These are phyloP conservation scores for Hypholoma sublateritium DNA, from an alignment of 768 basidiomycete genomes.

Conservation along the genomic window DNA sequence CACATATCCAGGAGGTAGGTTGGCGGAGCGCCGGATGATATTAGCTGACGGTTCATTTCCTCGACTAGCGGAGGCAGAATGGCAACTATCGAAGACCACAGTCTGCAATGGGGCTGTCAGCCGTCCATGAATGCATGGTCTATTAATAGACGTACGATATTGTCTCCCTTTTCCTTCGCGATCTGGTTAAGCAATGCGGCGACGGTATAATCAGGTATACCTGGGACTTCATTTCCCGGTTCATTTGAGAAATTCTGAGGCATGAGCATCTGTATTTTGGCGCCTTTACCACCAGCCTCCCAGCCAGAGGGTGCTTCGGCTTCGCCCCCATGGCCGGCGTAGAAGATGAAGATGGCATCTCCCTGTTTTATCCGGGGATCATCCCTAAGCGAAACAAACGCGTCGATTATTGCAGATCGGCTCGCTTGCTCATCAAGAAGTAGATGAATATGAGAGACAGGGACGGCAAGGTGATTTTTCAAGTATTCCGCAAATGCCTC, in stretches of 20 bases:
- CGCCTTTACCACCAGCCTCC: neutral
- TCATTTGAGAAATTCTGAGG: constrained; percentile 5
- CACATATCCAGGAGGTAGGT: neutral
- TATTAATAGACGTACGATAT: constrained; percentile 12
- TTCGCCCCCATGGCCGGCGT: constrained; percentile 11
- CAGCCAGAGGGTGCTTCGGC: neutral
- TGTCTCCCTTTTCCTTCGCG: constrained; percentile 14
- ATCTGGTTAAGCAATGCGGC: constrained; percentile 10
- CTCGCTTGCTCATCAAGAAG: constrained; percentile 4
- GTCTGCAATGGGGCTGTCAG: constrained; percentile 5
- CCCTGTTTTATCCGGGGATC: neutral
- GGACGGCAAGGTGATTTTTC: neutral
- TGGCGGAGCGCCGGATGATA: neutral
- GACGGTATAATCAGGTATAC: constrained; percentile 14
- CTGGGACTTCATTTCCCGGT: neutral
- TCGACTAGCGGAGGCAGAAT: constrained; percentile 8
- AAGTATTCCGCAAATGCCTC: constrained; percentile 2
- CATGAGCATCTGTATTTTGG: constrained; percentile 2
- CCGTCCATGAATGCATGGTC: neutral
- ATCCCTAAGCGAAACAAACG: neutral
- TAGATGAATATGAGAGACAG: neutral
- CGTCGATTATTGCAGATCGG: constrained; percentile 8
- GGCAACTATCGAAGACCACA: constrained; percentile 19
- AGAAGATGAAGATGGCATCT: constrained; percentile 12
- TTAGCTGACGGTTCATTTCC: neutral